These are phyloP conservation scores for Leishmania braziliensis DNA, from an alignment of 208 protist species.

Conservation along the genomic window DNA sequence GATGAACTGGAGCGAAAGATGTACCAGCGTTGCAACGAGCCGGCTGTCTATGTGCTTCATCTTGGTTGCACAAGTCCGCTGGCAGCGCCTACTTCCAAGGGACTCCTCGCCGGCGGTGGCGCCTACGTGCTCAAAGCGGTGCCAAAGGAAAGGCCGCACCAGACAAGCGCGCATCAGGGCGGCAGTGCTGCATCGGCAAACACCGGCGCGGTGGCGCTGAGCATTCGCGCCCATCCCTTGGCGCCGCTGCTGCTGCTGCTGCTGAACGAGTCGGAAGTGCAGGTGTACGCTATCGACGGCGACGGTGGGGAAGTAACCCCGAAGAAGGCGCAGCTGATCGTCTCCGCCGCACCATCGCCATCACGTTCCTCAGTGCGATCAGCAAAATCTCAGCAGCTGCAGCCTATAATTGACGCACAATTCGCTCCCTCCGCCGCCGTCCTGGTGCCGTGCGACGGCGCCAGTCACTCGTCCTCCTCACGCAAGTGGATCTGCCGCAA, in stretches of 20 bases:
- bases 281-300: slow-evolving; percentile 33
- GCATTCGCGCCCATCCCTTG: slow-evolving; percentile 41
- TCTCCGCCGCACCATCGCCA: slow-evolving; percentile 4
- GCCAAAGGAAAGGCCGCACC: slow-evolving; percentile 2
- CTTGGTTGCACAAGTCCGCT: slow-evolving; percentile 34
- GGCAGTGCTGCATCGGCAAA: background rate
- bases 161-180: background rate
- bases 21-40: slow-evolving; percentile 22
- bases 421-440: slow-evolving; percentile 32
- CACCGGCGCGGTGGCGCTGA: slow-evolving; percentile 1
- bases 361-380: too few species aligned
- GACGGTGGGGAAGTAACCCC: slow-evolving; percentile 1
- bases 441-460: slow-evolving; percentile 6
- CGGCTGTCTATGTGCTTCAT: slow-evolving; percentile 37
- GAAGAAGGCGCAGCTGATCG: slow-evolving; percentile 17
- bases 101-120: slow-evolving; percentile 19
- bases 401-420: slow-evolving; percentile 30
- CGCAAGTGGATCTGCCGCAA: slow-evolving; percentile 14
- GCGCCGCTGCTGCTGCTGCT: slow-evolving; percentile 37
- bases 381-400: background rate
- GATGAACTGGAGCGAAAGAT: slow-evolving; percentile 22
- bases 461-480: background rate
- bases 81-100: slow-evolving; percentile 17
- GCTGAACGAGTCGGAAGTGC: slow-evolving; percentile 25
- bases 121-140: slow-evolving; percentile 29